Evolutionary conservation across 1,284 basidiomycete species (phyloP).

Genomic region (Sanghuangporus baumii): DNA sequence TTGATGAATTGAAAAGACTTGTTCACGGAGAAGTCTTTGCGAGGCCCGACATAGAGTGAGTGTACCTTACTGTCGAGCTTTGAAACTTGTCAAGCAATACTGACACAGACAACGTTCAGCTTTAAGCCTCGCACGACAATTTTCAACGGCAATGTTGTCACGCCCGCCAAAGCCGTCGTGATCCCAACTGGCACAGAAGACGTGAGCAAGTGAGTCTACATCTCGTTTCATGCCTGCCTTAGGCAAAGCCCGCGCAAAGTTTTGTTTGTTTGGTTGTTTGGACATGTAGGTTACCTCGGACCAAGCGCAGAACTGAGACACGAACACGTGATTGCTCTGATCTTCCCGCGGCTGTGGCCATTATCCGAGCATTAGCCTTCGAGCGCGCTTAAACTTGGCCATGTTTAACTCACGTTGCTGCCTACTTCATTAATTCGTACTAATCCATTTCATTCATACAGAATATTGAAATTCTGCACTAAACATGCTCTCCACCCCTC

Average conservation of each 20-base stretch:
- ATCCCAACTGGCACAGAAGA: slow-evolving; percentile 10
- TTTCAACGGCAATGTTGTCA: slow-evolving; percentile 17
- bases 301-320: too few species aligned
- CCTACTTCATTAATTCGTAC: neutral
- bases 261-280: neutral
- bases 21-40: slow-evolving; percentile 4
- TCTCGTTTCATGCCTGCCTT: neutral
- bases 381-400: too few species aligned
- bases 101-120: neutral
- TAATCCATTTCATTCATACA: slow-evolving; percentile 25
- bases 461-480: slow-evolving; percentile 64
- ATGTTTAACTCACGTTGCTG: too few species aligned
- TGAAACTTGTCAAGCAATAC: neutral
- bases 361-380: too few species aligned
- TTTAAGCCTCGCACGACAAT: slow-evolving; percentile 12
- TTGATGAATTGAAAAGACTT: slow-evolving; percentile 4
- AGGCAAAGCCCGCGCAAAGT: neutral
- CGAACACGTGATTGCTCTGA: too few species aligned
- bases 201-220: slow-evolving; percentile 14
- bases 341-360: too few species aligned
- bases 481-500: slow-evolving; percentile 68
- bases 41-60: slow-evolving; percentile 9
- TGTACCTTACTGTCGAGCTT: neutral
- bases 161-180: slow-evolving; percentile 10
- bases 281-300: too few species aligned